phyloP scores from a whole-genome alignment of 768 basidiomycete genomes.

The Floccularia luteovirens region DNA sequence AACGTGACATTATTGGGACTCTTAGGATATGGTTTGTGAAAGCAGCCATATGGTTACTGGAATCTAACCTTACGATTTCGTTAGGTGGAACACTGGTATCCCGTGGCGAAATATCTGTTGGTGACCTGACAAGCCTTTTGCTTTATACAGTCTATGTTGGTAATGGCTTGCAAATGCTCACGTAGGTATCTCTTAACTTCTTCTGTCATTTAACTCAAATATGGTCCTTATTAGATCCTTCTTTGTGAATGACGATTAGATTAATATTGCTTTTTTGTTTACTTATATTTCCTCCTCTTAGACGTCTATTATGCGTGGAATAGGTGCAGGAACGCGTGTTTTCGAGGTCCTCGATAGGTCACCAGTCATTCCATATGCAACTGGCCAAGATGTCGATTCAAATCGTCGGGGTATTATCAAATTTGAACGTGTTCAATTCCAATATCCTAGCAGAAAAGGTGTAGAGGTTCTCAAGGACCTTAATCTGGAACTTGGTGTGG shows the following conservation, averaged over 20 bases:
- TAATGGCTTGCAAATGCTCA: slow-evolving; percentile 70
- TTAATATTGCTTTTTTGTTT: slow-evolving; percentile 25
- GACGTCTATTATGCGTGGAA: slow-evolving; percentile 94
- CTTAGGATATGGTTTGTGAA: slow-evolving; percentile 75
- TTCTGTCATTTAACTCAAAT: not conserved
- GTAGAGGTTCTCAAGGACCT: slow-evolving; percentile 79
- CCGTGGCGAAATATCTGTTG: slow-evolving; percentile 81
- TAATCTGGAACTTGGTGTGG: slow-evolving; percentile 71
- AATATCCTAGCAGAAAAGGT: slow-evolving; percentile 83
- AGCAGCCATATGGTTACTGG: not conserved
- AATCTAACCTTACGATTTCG: slow-evolving; percentile 1
- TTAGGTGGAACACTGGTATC: slow-evolving; percentile 89
- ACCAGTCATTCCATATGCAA: slow-evolving; percentile 62
- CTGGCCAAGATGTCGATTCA: slow-evolving; percentile 50
- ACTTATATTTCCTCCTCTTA: slow-evolving; percentile 17
- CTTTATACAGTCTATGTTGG: slow-evolving; percentile 91
- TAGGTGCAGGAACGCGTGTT: slow-evolving; percentile 89
- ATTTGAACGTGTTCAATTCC: slow-evolving; percentile 81
- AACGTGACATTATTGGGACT: slow-evolving; percentile 86
- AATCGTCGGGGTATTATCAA: slow-evolving; percentile 60
- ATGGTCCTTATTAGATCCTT: slow-evolving; percentile 29
- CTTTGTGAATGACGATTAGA: slow-evolving; percentile 30
- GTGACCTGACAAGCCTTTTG: slow-evolving; percentile 82
- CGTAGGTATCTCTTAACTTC: slow-evolving; percentile 33
- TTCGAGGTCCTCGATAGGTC: slow-evolving; percentile 85